These are phyloP conservation scores for Pontederia crassipes DNA, from an alignment of 176 grass and related monocot genomes.

Conservation along the genomic window DNA sequence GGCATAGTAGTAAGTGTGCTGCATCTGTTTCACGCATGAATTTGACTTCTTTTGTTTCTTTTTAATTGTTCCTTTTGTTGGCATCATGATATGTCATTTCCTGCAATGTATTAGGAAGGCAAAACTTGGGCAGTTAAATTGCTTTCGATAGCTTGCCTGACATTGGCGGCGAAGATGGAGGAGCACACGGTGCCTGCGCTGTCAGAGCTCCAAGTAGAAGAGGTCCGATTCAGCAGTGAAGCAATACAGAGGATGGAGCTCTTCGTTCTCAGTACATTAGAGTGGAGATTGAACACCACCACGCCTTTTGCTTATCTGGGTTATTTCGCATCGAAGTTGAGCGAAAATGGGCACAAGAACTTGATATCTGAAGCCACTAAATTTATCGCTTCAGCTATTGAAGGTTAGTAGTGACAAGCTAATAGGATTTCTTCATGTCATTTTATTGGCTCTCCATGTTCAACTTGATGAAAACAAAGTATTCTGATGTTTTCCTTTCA, in stretches of 20 bases:
- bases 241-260: conserved; percentile 14
- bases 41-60: not conserved
- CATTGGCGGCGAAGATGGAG: conserved; percentile 12
- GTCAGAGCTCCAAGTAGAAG: not conserved
- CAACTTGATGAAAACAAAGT: not conserved
- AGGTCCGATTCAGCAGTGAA: not conserved
- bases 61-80: not conserved
- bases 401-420: conserved; percentile 1
- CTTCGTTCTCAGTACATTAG: conserved; percentile 3
- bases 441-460: not conserved
- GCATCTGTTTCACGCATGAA: not conserved
- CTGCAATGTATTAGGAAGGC: not conserved
- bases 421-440: not conserved
- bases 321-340: conserved; percentile 1
- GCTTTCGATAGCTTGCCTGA: conserved; percentile 10
- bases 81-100: not conserved
- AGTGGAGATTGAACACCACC: conserved; percentile 1
- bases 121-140: conserved; percentile 2
- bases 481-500: not conserved
- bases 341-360: not conserved
- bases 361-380: not conserved
- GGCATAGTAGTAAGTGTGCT: no score
- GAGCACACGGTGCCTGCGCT: not conserved
- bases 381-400: not conserved
- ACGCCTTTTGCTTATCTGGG: conserved; percentile 14